These are phyloP conservation scores for Alternaria sp. DNA, from an alignment of 2,329 filamentous ascomycete genomes.

Conservation along the genomic window DNA sequence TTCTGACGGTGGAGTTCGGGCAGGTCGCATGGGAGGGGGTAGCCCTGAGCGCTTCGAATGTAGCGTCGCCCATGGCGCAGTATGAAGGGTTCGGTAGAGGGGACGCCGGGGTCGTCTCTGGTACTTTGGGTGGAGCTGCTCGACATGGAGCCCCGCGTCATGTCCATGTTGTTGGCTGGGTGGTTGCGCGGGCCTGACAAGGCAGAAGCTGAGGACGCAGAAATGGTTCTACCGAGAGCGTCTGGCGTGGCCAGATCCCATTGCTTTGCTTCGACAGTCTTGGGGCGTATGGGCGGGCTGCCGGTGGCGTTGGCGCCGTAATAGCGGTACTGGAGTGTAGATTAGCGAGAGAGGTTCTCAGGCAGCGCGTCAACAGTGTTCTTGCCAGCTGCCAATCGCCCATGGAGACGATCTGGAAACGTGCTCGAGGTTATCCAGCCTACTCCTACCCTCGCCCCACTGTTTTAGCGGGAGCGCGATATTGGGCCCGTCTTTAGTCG, in stretches of 20 bases:
- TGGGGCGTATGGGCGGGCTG: conserved; percentile 39
- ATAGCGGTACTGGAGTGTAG: conserved; percentile 46
- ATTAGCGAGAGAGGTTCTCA: conserved; percentile 18
- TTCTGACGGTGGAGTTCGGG: conserved; percentile 87
- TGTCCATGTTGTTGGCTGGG: conserved; percentile 45
- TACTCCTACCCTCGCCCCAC: conserved; percentile 45
- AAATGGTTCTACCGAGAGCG: conserved; percentile 49
- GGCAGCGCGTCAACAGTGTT: conserved; percentile 17
- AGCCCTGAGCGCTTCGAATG: conserved; percentile 74
- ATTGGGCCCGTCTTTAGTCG: conserved; percentile 44
- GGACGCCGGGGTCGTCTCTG: conserved; percentile 35
- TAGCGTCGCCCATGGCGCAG: conserved; percentile 83
- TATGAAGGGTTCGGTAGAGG: conserved; percentile 61
- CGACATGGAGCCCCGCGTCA: conserved; percentile 51
- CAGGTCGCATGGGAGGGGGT: conserved; percentile 89
- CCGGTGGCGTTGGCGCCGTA: conserved; percentile 39
- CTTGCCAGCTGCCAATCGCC: conserved; percentile 51
- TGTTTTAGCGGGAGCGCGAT: conserved; percentile 49
- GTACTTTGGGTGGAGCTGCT: conserved; percentile 49
- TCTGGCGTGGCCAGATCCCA: conserved; percentile 49
- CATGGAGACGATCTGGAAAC: conserved; percentile 33
- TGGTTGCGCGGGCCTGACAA: conserved; percentile 27
- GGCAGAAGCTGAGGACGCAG: conserved; percentile 34
- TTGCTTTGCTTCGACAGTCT: conserved; percentile 48
- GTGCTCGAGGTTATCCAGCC: conserved; percentile 19